phyloP scores from a whole-genome alignment of 2,329 filamentous ascomycete genomes.

The Colletotrichum sp. region DNA sequence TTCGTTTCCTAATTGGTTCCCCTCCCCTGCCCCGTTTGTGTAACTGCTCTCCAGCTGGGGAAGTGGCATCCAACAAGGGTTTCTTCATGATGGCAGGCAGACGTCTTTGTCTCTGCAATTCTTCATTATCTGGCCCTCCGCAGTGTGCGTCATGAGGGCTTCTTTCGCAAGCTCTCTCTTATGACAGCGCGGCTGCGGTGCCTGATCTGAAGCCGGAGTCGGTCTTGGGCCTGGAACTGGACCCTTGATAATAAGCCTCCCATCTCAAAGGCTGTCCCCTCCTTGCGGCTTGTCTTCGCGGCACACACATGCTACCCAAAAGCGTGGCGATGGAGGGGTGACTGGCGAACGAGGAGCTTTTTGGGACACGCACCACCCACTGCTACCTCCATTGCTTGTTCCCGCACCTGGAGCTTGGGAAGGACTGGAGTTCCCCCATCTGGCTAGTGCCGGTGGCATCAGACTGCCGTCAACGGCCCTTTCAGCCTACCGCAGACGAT shows the following conservation, averaged over 20 bases:
- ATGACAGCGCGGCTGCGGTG: neutral
- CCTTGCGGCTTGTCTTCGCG: conserved; percentile 11
- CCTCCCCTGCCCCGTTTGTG: neutral
- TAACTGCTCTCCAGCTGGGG: neutral
- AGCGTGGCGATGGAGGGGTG: conserved; percentile 21
- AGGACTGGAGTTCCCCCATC: neutral
- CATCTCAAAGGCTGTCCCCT: neutral
- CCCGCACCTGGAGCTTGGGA: conserved; percentile 1
- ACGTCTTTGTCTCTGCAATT: neutral
- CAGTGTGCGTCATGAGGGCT: neutral
- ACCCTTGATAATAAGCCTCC: conserved; percentile 10
- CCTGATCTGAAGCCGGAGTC: neutral
- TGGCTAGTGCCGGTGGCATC: conserved; percentile 18
- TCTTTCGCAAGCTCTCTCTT: neutral
- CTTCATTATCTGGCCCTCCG: neutral
- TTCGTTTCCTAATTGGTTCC: neutral
- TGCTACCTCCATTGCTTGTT: neutral
- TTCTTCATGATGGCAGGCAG: neutral
- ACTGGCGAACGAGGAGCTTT: conserved; percentile 1
- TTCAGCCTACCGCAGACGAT: conserved; percentile 13
- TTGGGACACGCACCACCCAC: neutral
- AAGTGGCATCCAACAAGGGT: neutral
- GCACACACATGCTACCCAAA: conserved; percentile 21
- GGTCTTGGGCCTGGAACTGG: neutral
- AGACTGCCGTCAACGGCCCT: conserved; percentile 18